Base-by-base conservation (phyloP, 1,284 basidiomycete species). In the Dichomitus squalens region DNA sequence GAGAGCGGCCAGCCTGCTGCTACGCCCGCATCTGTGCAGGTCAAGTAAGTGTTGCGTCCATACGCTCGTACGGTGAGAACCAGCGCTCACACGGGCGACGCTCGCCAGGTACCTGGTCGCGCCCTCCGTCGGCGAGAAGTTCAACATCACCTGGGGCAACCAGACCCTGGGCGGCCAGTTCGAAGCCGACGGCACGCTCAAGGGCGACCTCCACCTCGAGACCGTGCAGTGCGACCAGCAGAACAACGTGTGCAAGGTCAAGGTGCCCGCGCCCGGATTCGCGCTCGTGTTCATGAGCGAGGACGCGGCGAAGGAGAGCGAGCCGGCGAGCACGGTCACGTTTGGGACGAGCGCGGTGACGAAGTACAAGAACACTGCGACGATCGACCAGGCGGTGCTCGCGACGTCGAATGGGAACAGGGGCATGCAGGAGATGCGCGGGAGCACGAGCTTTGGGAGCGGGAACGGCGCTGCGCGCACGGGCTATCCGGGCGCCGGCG, bases 241-340 rank as follows among this genome's bases (percentile, higher is more conserved):
- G 5, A 71, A 76, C 55, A 81, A 83, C 53, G 72, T 75, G 0
- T 93, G 91, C 72, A 61, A 70, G 7, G 75, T 93, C 53, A 76
- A 74, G 1, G 85, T 93, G 21, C 82, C 82, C n/a, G 89, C 88
- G 1, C 90, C 91, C 0, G 81, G 81, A 11, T 82, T 85, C 53
- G 90, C 88, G 4, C 75, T 93, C 50, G 88, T 93, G 21, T 92
- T 88, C 78, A 74, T 93, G 48, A 77, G 73, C n/a, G 72, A 79
- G 35, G 69, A 70, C 7, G 77, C 81, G 2, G 63, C 80, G 55
- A 63, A 67, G 1, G 76, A 78, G 40, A 72, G 76, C 0, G 70
- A 75, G 0, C 71, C 73, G 0, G 68, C 65, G 29, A 63, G 72
- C 7, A 75, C 79, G 1, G 66, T 71, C 55, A 88, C 86, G 21